phyloP scores from a whole-genome alignment of 2,329 filamentous ascomycete species.

The Fusarium chuoi region DNA sequence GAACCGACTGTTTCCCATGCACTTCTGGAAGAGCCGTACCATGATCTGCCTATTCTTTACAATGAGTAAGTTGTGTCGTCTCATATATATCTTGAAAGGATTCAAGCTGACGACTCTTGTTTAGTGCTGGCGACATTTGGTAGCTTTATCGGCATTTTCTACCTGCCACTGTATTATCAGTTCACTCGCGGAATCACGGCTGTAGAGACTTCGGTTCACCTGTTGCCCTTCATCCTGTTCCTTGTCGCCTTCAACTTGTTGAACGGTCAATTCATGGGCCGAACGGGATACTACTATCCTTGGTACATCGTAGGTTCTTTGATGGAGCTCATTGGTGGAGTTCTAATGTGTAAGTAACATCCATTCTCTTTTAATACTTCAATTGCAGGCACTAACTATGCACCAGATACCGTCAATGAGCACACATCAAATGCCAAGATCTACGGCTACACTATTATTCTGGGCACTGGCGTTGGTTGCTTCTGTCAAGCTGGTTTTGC shows the following conservation, averaged over 20 bases:
- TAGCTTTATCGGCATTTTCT: conserved; percentile 17
- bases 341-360: not conserved
- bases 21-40: conserved; percentile 54
- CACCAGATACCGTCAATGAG: not conserved
- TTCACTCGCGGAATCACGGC: conserved; percentile 4
- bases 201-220: conserved; percentile 2
- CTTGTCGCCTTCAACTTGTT: conserved; percentile 15
- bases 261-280: conserved; percentile 11
- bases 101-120: no score
- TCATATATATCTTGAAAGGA: no score
- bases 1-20: conserved; percentile 57
- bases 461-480: conserved; percentile 1
- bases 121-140: conserved; percentile 9
- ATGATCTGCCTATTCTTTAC: conserved; percentile 56
- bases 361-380: rapidly evolving
- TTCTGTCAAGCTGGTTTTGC: conserved; percentile 18
- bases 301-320: conserved; percentile 3
- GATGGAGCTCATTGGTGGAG: conserved; percentile 3
- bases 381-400: not conserved
- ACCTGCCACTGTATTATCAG: conserved; percentile 13
- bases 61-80: conserved; percentile 34
- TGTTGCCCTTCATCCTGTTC: conserved; percentile 10
- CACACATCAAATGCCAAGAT: conserved; percentile 4
- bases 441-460: conserved; percentile 10
- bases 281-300: conserved; percentile 12